Percentiles rank a stretch among this genome's conserved stretches.
These are phyloP conservation scores for Teunomyces barrocoloradensis DNA, from an alignment of 805 yeast species.

Conservation along the genomic window DNA sequence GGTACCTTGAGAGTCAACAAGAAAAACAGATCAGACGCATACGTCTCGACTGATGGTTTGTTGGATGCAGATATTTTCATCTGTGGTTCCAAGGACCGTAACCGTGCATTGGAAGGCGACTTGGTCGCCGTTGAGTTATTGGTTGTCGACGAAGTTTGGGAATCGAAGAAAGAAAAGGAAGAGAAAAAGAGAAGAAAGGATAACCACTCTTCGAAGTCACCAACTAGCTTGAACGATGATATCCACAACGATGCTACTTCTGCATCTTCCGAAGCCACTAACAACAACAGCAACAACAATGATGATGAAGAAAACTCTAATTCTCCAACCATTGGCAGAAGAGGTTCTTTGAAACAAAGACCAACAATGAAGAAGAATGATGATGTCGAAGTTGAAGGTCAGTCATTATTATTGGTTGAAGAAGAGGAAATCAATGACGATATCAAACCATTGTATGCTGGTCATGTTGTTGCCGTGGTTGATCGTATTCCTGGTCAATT, in stretches of 20 bases:
- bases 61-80: conserved; percentile 96
- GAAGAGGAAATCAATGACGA: conserved; percentile 95
- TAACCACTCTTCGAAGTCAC: conserved; percentile 35
- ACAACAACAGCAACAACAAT: conserved; percentile 23
- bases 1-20: conserved; percentile 93
- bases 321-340: conserved; percentile 50
- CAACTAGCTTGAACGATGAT: conserved; percentile 56
- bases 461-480: conserved; percentile 96
- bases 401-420: conserved; percentile 83
- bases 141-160: conserved; percentile 98
- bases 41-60: conserved; percentile 94
- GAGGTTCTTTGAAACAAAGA: conserved; percentile 89
- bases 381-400: conserved; percentile 98
- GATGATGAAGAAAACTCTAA: conserved; percentile 30
- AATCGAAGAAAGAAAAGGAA: conserved; percentile 91
- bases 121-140: conserved; percentile 92
- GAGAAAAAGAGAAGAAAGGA: conserved; percentile 92
- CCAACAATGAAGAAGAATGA: conserved; percentile 97
- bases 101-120: conserved; percentile 96
- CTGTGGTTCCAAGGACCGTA: conserved; percentile 97
- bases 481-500: conserved; percentile 97
- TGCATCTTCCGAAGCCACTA: conserved; percentile 30
- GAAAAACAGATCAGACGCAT: conserved; percentile 95
- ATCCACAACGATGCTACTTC: conserved; percentile 81
- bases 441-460: conserved; percentile 91